Conservation (phyloP, 2,329 filamentous ascomycete species). For the Trichoderma oligosporum region DNA sequence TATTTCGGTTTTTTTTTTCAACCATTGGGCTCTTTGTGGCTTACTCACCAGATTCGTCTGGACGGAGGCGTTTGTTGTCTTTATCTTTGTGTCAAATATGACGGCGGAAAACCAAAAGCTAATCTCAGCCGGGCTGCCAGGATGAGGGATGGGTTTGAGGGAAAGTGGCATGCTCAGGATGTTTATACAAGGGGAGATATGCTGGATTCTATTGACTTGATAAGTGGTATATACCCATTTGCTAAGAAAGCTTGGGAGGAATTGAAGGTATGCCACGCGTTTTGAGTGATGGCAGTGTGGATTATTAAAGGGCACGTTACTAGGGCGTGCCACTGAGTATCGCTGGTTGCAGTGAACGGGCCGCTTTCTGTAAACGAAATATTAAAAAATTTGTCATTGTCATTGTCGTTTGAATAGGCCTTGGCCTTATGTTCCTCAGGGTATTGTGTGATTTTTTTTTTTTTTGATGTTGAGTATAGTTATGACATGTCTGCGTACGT, state of each 20-base stretch:
- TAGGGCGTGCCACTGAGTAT: neutral
- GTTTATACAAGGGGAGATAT: constrained; percentile 6
- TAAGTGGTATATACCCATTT: constrained; percentile 35
- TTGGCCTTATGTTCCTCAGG: neutral
- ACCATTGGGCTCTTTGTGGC: constrained; percentile 1
- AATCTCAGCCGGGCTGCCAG: constrained; percentile 12
- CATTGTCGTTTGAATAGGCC: neutral
- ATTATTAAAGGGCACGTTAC: neutral
- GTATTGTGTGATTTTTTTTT: too few relatives aligned
- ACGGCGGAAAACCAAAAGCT: constrained; percentile 16
- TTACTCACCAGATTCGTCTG: constrained; percentile 5
- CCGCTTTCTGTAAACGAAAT: neutral
- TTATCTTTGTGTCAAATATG: constrained; percentile 1
- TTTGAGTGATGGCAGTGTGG: constrained; percentile 9
- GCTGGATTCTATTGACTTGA: constrained; percentile 7
- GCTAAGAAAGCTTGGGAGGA: constrained; percentile 19
- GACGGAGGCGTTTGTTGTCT: constrained; percentile 13
- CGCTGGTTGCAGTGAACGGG: too few relatives aligned
- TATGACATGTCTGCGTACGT: neutral
- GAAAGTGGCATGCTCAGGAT: neutral
- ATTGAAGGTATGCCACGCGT: constrained; percentile 1
- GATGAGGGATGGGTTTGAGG: neutral
- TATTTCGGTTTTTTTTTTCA: constrained; percentile 10
- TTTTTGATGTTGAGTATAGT: too few relatives aligned
- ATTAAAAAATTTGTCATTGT: neutral